phyloP scores from a whole-genome alignment of 495 filamentous ascomycete species.

The Evernia prunastri region DNA sequence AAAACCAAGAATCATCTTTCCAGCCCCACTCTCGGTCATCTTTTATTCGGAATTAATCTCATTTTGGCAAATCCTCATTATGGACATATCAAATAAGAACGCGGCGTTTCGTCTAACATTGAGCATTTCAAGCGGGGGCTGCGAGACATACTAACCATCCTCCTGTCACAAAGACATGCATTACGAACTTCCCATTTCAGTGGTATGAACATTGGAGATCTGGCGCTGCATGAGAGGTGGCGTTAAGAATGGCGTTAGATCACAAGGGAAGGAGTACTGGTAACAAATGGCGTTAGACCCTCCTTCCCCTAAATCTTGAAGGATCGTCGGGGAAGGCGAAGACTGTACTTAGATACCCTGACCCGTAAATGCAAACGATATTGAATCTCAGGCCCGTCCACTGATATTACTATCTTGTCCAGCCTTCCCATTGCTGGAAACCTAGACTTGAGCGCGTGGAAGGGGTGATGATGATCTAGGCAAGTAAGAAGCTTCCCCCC shows the following conservation, averaged over 20 bases:
- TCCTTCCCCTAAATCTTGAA: background rate
- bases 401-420: background rate
- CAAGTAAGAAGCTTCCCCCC: no score
- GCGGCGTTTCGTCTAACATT: background rate
- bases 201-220: slow-evolving; percentile 5
- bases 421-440: background rate
- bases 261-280: background rate
- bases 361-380: slow-evolving; percentile 13
- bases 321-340: slow-evolving; percentile 14
- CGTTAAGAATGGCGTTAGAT: slow-evolving; percentile 4
- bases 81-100: background rate
- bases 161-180: slow-evolving; percentile 3
- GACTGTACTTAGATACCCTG: slow-evolving; percentile 22
- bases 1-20: background rate
- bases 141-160: slow-evolving; percentile 2
- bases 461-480: no score
- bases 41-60: background rate
- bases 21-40: background rate
- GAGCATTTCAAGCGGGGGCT: background rate
- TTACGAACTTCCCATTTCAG: slow-evolving; percentile 1
- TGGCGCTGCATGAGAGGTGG: slow-evolving; percentile 12
- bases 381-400: background rate
- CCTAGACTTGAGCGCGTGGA: no score
- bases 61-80: background rate
- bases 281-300: background rate